Evolutionary conservation across 148 eudicot genomes (phyloP).

Genomic region (Nepenthes gracilis): DNA sequence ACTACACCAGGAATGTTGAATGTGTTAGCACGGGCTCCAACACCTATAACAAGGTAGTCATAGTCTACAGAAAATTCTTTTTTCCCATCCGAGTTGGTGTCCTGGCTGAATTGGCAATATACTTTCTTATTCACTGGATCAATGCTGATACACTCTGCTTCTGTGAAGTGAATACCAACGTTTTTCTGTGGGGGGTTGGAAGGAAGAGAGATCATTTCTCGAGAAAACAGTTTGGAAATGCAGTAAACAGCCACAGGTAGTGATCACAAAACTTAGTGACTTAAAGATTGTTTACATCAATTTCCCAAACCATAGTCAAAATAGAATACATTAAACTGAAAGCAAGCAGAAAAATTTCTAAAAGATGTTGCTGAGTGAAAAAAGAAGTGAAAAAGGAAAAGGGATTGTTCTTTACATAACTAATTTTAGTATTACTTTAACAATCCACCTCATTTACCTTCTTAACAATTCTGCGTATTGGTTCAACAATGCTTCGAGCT

Average conservation of each 20-base stretch:
- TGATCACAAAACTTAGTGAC: no score
- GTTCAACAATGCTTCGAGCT: conserved; percentile 65
- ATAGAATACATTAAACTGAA: background rate
- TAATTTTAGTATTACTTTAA: background rate
- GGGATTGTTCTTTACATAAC: background rate
- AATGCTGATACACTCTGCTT: conserved; percentile 65
- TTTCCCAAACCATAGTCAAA: no score
- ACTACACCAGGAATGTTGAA: conserved; percentile 73
- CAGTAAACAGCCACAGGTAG: background rate
- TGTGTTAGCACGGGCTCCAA: conserved; percentile 64
- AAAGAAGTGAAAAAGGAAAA: background rate
- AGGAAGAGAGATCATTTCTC: background rate
- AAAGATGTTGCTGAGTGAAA: no score
- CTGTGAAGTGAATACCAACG: conserved; percentile 29
- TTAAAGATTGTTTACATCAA: no score
- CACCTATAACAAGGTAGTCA: conserved; percentile 63
- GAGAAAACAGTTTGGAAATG: background rate
- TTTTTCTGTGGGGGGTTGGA: conserved; percentile 28
- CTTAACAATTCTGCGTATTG: conserved; percentile 42
- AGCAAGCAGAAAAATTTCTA: background rate
- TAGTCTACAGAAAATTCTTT: conserved; percentile 58
- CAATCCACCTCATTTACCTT: conserved; percentile 18
- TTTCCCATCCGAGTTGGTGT: conserved; percentile 21
- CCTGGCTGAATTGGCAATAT: conserved; percentile 36
- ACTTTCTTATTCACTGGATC: conserved; percentile 58